Base-by-base conservation (phyloP, 768 basidiomycete species). In the Pleurotus cornucopiae region DNA sequence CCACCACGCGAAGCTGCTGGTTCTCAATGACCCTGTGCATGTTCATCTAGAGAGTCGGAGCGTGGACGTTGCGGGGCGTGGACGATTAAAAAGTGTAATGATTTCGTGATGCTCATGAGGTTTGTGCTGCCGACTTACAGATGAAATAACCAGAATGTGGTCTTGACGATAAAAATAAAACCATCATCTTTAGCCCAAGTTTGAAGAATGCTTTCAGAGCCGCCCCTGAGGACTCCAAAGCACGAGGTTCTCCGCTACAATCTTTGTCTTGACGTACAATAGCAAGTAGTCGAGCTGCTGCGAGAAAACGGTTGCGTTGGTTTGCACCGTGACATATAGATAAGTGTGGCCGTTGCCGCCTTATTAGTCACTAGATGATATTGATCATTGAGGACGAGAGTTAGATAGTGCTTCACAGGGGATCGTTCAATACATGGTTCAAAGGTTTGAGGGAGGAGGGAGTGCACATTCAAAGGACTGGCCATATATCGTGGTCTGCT, bases 61-160 rank as follows among this genome's bases (percentile, higher is more conserved):
- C 4, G 0, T 13, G 37, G 57, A 49, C 20, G 57, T 54, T 21
- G 26, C 12, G 4, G 56, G 41, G n/a, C 39, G 4, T 18, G 9
- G 49, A 18, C 81, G 79, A 16, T 66, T 67, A 68, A 85, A 92
- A 45, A 93, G 72, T 21, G 68, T 66, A 21, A 78, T 76, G 63
- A 89, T 85, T 43, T 77, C 73, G 2, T 63, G 30, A 39, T 86
- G 69, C 67, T 91, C 84, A 49, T 73, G 73, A 9, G 91, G 90
- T 3, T 70, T 61, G 60, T 76, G 62, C 59, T 78, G 73, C 18
- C 80, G 83, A n/a, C 89, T 89, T 51, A 88, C 79, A 1, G 86
- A 83, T 5, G 88, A 89, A 52, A 92, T 76, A 34, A 92, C 91
- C 91, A 93, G 55, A 92, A 84, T 13, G 88, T 84, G 23, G 90